Base-by-base conservation (phyloP, 2,329 filamentous ascomycete genomes). In the Colletotrichum noveboracense region DNA sequence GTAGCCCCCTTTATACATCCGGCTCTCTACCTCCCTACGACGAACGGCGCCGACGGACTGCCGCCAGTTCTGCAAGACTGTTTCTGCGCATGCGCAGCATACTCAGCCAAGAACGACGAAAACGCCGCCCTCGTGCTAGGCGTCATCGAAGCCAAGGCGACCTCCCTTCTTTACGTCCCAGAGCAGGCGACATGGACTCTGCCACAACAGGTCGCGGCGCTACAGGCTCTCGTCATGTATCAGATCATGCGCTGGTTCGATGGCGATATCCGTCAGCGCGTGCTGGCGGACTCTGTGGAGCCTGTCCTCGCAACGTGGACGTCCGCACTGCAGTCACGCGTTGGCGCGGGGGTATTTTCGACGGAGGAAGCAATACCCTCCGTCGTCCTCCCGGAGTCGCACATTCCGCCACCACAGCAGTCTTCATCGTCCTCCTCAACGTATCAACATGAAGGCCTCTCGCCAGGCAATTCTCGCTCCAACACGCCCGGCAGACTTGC, bases 1-100 rank as follows among this genome's bases (percentile, higher is more conserved):
- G 79, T 79, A 30, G 79, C 78, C 55, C 80, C 80, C 3, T 79
- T 84, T 18, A 80, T 83, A 56, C 82, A 84, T 64, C 61, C 75
- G 4, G 71, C 75, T 2, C 78, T 84, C 2, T 83, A 82, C 55
- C 61, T 77, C 16, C 65, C 76, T 28, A 69, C 71, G 43, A 71
- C 67, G 9, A 68, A 64, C 66, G 74, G 77, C 38, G 75, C 70
- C 3, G 77, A 79, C 5, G 75, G 75, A 7, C 72, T 82, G 24
- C 81, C 81, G 2, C 48, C 60, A 14, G 79, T 78, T 24, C 66
- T 83, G 0, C 79, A 82, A 67, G 81, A 82, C 66, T 81, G 79
- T n/a, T 83, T 79, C 74, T 79, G 80, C 13, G 73, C 78, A 16
- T 70, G 82, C 24, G 70, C 80, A 0, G 77, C 78, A 7, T 83